Percentiles rank a stretch among this genome's conserved stretches.
phyloP scores from a whole-genome alignment of 2,329 filamentous ascomycete genomes.

The Ceratocystiopsis minuta region DNA sequence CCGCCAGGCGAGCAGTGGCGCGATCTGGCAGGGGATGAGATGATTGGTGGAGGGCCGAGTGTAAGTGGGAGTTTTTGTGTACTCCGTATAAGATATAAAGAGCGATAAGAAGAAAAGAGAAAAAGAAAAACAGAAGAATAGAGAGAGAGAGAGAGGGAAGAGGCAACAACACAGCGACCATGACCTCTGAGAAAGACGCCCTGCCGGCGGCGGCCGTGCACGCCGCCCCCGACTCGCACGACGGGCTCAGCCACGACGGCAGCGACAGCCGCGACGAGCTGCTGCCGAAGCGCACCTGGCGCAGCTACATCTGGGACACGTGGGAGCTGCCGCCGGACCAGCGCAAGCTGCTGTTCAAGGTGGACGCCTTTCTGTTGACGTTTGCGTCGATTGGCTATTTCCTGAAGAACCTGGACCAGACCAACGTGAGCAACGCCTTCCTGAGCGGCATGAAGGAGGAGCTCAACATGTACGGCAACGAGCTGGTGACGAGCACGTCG shows the following conservation, averaged over 20 bases:
- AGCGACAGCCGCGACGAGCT: neutral
- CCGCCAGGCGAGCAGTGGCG: too few species aligned
- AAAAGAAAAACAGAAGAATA: too few species aligned
- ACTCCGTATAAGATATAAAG: too few species aligned
- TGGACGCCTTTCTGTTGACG: conserved; percentile 18
- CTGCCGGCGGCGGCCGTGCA: too few species aligned
- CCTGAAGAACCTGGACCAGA: conserved; percentile 21
- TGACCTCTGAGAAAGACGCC: too few species aligned
- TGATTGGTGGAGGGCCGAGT: neutral
- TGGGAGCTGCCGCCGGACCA: conserved; percentile 17
- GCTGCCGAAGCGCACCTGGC: conserved; percentile 20
- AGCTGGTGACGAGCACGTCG: conserved; percentile 18
- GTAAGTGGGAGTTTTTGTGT: too few species aligned
- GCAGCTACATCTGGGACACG: conserved; percentile 20
- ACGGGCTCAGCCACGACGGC: neutral
- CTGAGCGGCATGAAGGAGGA: conserved; percentile 29
- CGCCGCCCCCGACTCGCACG: too few species aligned
- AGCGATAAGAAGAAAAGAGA: too few species aligned
- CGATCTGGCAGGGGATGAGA: neutral
- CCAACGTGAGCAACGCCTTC: conserved; percentile 28
- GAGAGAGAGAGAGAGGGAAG: too few species aligned
- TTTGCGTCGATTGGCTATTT: conserved; percentile 18
- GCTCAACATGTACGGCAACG: conserved; percentile 22
- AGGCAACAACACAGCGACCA: too few species aligned
- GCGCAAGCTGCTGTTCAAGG: conserved; percentile 17